Conservation (phyloP, 176 grass and related monocot genomes). For the Paspalum vaginatum region DNA sequence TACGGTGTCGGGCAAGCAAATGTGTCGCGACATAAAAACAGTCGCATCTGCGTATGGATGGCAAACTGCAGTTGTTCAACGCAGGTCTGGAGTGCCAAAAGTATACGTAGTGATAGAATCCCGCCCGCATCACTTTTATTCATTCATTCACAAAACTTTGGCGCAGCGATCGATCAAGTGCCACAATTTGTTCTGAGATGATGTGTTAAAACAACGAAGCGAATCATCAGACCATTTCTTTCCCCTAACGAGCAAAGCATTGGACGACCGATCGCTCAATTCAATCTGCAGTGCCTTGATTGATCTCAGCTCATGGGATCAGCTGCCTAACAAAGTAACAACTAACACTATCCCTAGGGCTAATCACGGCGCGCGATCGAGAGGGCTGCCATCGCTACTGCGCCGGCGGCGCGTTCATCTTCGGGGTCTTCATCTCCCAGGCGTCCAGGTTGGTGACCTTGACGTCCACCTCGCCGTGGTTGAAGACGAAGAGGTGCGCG, state of each 20-base stretch:
- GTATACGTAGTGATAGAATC: too few relatives aligned
- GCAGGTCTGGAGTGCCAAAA: too few relatives aligned
- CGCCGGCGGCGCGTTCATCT: conserved; percentile 41
- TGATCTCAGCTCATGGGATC: neutral
- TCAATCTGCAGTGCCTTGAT: conserved; percentile 10
- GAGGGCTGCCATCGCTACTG: conserved; percentile 8
- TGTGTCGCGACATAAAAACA: too few relatives aligned
- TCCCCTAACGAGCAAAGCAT: neutral
- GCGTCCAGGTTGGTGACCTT: conserved; percentile 49
- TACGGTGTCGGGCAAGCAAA: too few relatives aligned
- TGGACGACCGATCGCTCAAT: neutral
- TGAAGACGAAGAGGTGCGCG: conserved; percentile 62
- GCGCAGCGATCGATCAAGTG: too few relatives aligned
- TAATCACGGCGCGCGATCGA: neutral
- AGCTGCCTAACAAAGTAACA: too few relatives aligned
- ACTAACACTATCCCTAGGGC: conserved; percentile 21
- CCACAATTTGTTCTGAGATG: neutral
- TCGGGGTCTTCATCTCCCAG: conserved; percentile 67
- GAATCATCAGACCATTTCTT: neutral
- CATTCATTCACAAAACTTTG: too few relatives aligned
- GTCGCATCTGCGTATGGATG: too few relatives aligned
- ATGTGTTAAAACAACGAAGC: neutral
- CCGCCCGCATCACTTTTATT: too few relatives aligned
- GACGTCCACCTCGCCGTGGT: conserved; percentile 50
- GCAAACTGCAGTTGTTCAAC: too few relatives aligned